These are phyloP conservation scores for Debaryomyces maramus DNA, from an alignment of 805 yeast genomes.

Conservation along the genomic window DNA sequence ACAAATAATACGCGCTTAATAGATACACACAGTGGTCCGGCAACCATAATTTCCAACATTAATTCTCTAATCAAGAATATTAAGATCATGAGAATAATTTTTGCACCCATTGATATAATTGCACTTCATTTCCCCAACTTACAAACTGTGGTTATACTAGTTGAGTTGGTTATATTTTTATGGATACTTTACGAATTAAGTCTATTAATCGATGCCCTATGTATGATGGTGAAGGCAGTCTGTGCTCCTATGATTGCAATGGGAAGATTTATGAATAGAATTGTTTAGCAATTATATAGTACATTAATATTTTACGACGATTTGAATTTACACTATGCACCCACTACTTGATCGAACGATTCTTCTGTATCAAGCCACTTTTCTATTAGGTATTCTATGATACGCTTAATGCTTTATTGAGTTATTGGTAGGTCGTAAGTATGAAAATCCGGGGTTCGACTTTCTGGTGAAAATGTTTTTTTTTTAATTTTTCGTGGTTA, in stretches of 20 bases:
- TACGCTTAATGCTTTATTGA: too few relatives aligned
- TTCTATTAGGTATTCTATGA: not conserved
- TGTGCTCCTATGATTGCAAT: constrained; percentile 49
- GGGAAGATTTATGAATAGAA: constrained; percentile 44
- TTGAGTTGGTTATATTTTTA: constrained; percentile 38
- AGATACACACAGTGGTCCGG: constrained; percentile 10
- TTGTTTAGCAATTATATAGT: constrained; percentile 23
- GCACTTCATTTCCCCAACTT: constrained; percentile 36
- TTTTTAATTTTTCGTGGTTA: too few relatives aligned
- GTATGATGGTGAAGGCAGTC: constrained; percentile 45
- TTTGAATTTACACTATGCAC: too few relatives aligned
- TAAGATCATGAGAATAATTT: constrained; percentile 34
- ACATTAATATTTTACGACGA: too few relatives aligned
- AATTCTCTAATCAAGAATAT: constrained; percentile 34
- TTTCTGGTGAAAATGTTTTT: too few relatives aligned
- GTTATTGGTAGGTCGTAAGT: too few relatives aligned
- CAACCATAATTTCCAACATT: constrained; percentile 30
- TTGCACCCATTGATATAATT: constrained; percentile 42
- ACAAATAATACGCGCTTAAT: not conserved
- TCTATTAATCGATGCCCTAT: constrained; percentile 41
- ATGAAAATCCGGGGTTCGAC: too few relatives aligned
- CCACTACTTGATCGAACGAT: too few relatives aligned
- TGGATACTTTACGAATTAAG: constrained; percentile 45
- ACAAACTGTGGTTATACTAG: constrained; percentile 40
- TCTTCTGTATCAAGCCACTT: too few relatives aligned